Conservation (phyloP, 495 filamentous ascomycete species). For the Bryoglossum gracile region DNA sequence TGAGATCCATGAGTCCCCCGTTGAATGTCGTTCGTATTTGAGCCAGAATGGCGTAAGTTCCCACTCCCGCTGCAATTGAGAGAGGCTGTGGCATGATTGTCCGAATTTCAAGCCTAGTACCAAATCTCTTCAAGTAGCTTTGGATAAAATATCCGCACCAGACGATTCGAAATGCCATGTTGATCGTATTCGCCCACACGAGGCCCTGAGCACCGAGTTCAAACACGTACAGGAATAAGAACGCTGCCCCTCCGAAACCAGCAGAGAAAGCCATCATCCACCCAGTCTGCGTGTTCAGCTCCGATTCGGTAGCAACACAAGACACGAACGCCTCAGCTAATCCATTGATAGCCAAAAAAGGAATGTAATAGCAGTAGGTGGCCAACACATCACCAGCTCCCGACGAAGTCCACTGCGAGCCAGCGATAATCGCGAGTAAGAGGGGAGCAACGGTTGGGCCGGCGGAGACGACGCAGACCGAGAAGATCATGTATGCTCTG, state of each 20-base stretch:
- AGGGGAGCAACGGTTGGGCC: constrained; percentile 67
- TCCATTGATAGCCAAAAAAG: constrained; percentile 85
- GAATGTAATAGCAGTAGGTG: constrained; percentile 85
- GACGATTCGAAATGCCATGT: constrained; percentile 72
- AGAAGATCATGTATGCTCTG: constrained; percentile 58
- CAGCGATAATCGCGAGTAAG: constrained; percentile 64
- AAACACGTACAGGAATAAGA: constrained; percentile 56
- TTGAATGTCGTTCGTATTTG: constrained; percentile 18
- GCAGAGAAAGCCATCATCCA: constrained; percentile 78
- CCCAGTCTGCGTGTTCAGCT: constrained; percentile 66
- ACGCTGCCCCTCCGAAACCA: constrained; percentile 65
- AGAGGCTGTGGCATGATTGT: constrained; percentile 26
- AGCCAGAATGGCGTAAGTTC: constrained; percentile 13
- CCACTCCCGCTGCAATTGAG: constrained; percentile 14
- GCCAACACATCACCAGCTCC: constrained; percentile 59
- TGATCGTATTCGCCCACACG: constrained; percentile 76
- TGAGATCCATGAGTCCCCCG: constrained; percentile 35
- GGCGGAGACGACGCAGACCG: constrained; percentile 54
- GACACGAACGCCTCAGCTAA: constrained; percentile 89
- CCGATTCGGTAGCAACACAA: constrained; percentile 60
- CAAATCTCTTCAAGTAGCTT: constrained; percentile 48
- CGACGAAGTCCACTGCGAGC: constrained; percentile 61
- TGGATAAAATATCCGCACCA: constrained; percentile 73
- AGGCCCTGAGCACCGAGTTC: constrained; percentile 68
- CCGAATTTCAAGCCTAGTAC: constrained; percentile 24